A percentile compares a stretch with the other conserved stretches of the same genome.
phyloP scores from a whole-genome alignment of 805 yeast genomes.

The Saccharomyces jurei region DNA sequence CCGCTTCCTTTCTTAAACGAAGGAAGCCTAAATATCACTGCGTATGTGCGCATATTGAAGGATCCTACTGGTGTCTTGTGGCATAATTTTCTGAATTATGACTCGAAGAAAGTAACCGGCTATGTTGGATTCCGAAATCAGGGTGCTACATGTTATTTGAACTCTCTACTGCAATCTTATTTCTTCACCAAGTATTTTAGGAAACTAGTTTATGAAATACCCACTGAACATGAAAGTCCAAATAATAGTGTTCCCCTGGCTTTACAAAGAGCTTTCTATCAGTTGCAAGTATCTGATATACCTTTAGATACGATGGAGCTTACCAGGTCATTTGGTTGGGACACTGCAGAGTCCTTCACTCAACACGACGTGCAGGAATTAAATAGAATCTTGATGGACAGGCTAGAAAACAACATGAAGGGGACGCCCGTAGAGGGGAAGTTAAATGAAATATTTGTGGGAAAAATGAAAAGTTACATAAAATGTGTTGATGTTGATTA shows the following conservation, averaged over 20 bases:
- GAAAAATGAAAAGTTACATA: constrained; percentile 91
- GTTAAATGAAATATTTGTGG: constrained; percentile 80
- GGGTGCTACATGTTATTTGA: constrained; percentile 97
- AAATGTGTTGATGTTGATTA: constrained; percentile 89
- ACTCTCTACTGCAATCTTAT: constrained; percentile 84
- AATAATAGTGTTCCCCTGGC: constrained; percentile 69
- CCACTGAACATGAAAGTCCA: constrained; percentile 54
- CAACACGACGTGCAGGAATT: constrained; percentile 98
- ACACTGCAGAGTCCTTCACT: constrained; percentile 85
- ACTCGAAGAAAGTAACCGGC: constrained; percentile 82
- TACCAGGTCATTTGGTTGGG: constrained; percentile 96
- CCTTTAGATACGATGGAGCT: constrained; percentile 81
- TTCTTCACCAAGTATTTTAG: constrained; percentile 79
- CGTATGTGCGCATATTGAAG: constrained; percentile 63
- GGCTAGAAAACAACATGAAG: constrained; percentile 83
- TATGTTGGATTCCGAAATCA: constrained; percentile 90
- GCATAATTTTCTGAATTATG: constrained; percentile 78
- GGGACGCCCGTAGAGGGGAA: constrained; percentile 72
- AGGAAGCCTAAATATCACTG: constrained; percentile 61
- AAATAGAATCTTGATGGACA: constrained; percentile 91
- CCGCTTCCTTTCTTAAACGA: constrained; percentile 40
- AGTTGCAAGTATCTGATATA: constrained; percentile 59
- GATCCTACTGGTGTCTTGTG: constrained; percentile 93
- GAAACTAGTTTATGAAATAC: constrained; percentile 80
- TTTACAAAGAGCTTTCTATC: constrained; percentile 79